Evolutionary conservation across 164 flowering plant genomes (phyloP).

Genomic region (Liquidambar formosana): DNA sequence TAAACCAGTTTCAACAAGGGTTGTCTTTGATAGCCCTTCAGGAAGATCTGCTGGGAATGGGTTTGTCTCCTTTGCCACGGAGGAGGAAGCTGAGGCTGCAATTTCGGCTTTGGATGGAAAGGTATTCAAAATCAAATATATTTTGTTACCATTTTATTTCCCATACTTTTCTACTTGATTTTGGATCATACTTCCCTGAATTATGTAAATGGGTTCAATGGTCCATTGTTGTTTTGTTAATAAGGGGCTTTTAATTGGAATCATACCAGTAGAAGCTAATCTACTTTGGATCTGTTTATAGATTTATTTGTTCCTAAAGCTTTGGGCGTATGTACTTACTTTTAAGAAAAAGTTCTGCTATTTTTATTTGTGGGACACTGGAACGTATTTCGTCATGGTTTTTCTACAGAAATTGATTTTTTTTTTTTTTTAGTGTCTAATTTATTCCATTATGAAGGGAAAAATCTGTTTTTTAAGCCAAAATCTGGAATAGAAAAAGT

Average conservation of each 20-base stretch:
- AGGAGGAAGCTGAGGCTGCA: slow-evolving; percentile 86
- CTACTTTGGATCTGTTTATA: too few relatives aligned
- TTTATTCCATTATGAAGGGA: not conserved
- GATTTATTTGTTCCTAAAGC: not conserved
- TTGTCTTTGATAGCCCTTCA: slow-evolving; percentile 62
- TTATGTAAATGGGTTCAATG: not conserved
- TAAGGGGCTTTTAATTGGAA: too few relatives aligned
- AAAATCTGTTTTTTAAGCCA: not conserved
- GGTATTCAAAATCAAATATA: slow-evolving; percentile 37
- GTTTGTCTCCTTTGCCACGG: slow-evolving; percentile 76
- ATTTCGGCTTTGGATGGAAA: slow-evolving; percentile 70
- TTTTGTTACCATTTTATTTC: not conserved
- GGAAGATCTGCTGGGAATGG: slow-evolving; percentile 88
- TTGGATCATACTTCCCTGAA: not conserved
- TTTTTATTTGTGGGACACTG: not conserved
- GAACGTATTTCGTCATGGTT: not conserved
- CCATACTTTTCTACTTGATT: not conserved
- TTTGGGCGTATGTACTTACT: not conserved
- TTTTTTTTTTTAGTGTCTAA: not conserved
- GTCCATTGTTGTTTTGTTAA: not conserved
- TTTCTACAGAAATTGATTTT: not conserved
- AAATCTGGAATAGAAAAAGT: not conserved
- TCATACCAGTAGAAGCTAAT: too few relatives aligned
- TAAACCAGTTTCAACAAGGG: slow-evolving; percentile 67
- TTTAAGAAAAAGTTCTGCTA: not conserved